A percentile compares a stretch with the other conserved stretches of the same genome.
Conservation (phyloP, 208 protist genomes). For the Acanthamoeba sp. region DNA sequence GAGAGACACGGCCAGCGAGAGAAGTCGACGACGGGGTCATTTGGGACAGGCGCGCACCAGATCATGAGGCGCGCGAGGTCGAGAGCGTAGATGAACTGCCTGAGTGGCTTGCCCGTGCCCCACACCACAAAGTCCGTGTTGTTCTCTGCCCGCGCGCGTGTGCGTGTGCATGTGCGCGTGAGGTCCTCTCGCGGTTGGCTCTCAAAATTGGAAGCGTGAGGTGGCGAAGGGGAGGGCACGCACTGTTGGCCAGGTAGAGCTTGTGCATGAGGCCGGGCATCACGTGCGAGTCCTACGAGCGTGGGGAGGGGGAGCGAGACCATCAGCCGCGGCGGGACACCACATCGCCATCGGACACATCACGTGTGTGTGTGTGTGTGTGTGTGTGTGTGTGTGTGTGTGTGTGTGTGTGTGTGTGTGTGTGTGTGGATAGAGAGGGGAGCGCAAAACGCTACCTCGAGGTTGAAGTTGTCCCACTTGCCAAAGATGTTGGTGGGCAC, state of each 20-base stretch:
- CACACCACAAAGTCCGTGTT: constrained; percentile 90
- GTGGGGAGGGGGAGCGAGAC: not conserved
- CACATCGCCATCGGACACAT: too few relatives aligned
- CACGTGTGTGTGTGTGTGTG: too few relatives aligned
- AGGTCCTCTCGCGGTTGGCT: too few relatives aligned
- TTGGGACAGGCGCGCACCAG: constrained; percentile 81
- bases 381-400: too few relatives aligned
- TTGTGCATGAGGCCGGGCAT: constrained; percentile 96
- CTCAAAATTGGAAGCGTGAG: not conserved
- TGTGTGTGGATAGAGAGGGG: too few relatives aligned
- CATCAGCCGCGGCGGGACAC: too few relatives aligned
- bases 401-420: too few relatives aligned
- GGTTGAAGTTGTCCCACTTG: constrained; percentile 93
- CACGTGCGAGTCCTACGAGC: constrained; percentile 90
- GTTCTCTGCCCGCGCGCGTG: constrained; percentile 80
- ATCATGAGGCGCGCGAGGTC: constrained; percentile 92
- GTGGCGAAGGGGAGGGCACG: not conserved
- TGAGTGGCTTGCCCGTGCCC: constrained; percentile 94
- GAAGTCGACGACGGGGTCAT: not conserved
- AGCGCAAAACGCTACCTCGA: not conserved
- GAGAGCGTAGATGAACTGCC: constrained; percentile 95
- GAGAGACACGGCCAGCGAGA: not conserved
- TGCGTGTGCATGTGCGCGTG: too few relatives aligned
- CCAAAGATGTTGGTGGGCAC: constrained; percentile 97
- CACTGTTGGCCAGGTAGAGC: constrained; percentile 91